Base-by-base conservation (phyloP, 2,329 filamentous ascomycete species). In the Colletotrichum paranaense region DNA sequence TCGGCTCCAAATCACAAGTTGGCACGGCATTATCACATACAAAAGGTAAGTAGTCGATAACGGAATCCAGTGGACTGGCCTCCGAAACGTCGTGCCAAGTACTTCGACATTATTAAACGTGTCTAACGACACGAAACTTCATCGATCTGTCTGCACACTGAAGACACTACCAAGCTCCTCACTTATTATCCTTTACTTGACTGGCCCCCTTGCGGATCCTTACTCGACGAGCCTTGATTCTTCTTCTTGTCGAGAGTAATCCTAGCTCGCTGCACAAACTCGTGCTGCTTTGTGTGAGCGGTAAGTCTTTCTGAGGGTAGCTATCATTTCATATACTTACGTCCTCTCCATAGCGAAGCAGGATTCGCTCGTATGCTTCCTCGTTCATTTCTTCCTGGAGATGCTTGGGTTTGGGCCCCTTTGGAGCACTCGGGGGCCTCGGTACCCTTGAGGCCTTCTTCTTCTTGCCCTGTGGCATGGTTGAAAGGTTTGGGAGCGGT, bases 391-490 rank as follows among this genome's bases (percentile, higher is more conserved):
- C 32, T 35, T 35, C 32, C 32, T 35, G 32, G 11, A 35, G 32
- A 12, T 35, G 9, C 32, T 35, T 35, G 32, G 32, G 32, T 11
- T 35, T 35, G 11, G 32, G 32, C 32, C 32, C 32, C 32, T 35
- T 35, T 35, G 32, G 32, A 12, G 4, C 32, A 11, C 11, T 35
- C 11, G 11, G 32, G 32, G 32, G 14, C 85, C 85, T 49, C 82
- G 80, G 4, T 5, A 83, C 82, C 19, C 81, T 81, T 3, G 83
- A 80, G 74, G 86, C 84, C 85, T 86, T 87, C 73, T 53, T 26
- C 30, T 75, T 71, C n/a, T 74, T 75, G 32, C 4, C 32, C 32
- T 12, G 32, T 35, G n/a, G 32, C 66, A 75, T 75, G 16, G 68
- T 14, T 12, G 19, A 22, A 38, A 28, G 30, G 26, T 38, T 30